A percentile compares a stretch with the other conserved stretches of the same genome.
Conservation (phyloP, 2,329 filamentous ascomycete genomes). For the Talaromyces islandicus region DNA sequence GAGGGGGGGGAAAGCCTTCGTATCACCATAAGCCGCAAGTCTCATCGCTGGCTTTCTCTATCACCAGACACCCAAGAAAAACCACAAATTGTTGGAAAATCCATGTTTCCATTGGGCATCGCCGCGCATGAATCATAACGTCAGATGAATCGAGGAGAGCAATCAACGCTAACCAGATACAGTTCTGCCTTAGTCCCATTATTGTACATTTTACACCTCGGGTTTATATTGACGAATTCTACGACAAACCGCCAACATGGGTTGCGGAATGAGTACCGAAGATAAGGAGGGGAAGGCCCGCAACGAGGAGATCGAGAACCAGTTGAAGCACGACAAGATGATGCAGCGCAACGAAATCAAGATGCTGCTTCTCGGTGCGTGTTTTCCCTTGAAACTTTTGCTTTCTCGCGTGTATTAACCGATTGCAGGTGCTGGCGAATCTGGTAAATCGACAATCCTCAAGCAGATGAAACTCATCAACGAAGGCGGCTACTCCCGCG, state of each 20-base stretch:
- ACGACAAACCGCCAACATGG: conserved; percentile 65
- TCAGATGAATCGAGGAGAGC: background rate
- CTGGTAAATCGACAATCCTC: conserved; percentile 87
- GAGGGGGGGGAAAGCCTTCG: background rate
- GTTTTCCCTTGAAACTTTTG: background rate
- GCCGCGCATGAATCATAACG: background rate
- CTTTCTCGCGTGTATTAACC: too few species aligned
- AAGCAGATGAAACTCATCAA: conserved; percentile 99
- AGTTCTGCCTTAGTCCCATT: background rate
- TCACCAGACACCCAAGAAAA: background rate
- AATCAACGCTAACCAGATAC: background rate
- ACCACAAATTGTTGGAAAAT: background rate
- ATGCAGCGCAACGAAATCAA: conserved; percentile 99
- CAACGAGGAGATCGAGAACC: conserved; percentile 99
- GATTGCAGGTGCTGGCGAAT: conserved; percentile 83
- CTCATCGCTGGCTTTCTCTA: background rate
- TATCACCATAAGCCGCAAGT: background rate
- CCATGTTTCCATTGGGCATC: background rate
- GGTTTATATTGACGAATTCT: conserved; percentile 6
- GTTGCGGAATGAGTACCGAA: conserved; percentile 99
- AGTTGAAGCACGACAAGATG: conserved; percentile 97
- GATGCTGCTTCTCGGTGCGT: conserved; percentile 94
- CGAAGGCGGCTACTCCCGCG: conserved; percentile 96
- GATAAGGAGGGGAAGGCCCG: conserved; percentile 99
- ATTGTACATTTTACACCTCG: background rate